A percentile compares a stretch with the other conserved stretches of the same genome.
Evolutionary conservation across 768 basidiomycete genomes (phyloP).

Genomic region (Phanerochaete sordida): DNA sequence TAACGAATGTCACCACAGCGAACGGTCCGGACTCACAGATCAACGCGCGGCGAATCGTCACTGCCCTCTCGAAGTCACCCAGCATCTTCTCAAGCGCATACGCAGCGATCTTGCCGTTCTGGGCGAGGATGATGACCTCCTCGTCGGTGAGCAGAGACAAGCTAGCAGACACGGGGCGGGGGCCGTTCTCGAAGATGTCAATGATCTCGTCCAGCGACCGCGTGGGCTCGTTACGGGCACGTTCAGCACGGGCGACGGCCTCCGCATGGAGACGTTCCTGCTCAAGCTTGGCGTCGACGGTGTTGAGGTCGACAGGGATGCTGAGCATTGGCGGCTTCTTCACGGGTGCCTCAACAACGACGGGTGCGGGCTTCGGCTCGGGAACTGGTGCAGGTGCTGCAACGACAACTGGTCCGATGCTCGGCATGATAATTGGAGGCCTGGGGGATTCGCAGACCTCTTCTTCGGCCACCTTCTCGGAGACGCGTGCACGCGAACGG

Average conservation of each 20-base stretch:
- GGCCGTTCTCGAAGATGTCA: conserved; percentile 73
- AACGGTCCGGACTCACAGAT: conserved; percentile 62
- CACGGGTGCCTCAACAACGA: conserved; percentile 2
- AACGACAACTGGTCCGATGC: conserved; percentile 5
- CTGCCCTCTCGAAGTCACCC: conserved; percentile 86
- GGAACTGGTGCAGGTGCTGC: conserved; percentile 11
- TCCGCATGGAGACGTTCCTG: conserved; percentile 25
- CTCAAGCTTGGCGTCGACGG: conserved; percentile 49
- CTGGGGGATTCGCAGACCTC: conserved; percentile 16
- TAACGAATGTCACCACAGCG: neutral
- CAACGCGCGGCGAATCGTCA: conserved; percentile 79
- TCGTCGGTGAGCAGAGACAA: conserved; percentile 78
- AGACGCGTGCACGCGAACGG: conserved; percentile 19
- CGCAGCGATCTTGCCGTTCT: conserved; percentile 91
- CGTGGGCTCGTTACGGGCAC: conserved; percentile 9
- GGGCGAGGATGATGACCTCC: conserved; percentile 83
- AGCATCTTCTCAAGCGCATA: conserved; percentile 95
- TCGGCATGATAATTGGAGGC: conserved; percentile 14
- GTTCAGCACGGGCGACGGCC: conserved; percentile 1
- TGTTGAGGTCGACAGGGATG: conserved; percentile 49
- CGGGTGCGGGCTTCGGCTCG: conserved; percentile 2
- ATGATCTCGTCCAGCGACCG: conserved; percentile 76
- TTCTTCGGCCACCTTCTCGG: conserved; percentile 12
- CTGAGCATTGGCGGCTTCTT: conserved; percentile 18
- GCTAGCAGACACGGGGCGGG: conserved; percentile 53